A percentile compares a stretch with the other conserved stretches of the same genome.
These are phyloP conservation scores for Trametes cubensis DNA, from an alignment of 768 basidiomycete genomes.

Conservation along the genomic window DNA sequence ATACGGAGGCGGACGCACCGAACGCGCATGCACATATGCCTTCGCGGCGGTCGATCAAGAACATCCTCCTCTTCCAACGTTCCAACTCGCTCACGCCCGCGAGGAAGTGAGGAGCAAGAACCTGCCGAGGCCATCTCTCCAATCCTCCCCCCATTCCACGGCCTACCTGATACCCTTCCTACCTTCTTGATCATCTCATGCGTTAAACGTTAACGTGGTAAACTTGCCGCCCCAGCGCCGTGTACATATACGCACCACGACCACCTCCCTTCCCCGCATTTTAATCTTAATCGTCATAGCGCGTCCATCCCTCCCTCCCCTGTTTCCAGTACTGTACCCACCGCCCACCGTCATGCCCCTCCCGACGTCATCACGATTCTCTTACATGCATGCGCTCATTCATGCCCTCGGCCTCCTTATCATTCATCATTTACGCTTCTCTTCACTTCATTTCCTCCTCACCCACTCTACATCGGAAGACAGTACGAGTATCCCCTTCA, in stretches of 20 bases:
- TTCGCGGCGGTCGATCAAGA: constrained; percentile 23
- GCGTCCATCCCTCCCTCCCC: background rate
- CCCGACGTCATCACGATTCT: background rate
- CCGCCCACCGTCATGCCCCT: background rate
- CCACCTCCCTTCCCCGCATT: background rate
- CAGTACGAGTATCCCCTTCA: background rate
- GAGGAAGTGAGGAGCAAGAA: background rate
- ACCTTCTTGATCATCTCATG: background rate
- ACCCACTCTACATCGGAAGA: too few species aligned
- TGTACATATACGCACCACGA: constrained; percentile 10
- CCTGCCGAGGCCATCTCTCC: background rate
- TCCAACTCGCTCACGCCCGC: constrained; percentile 26
- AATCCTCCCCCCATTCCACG: background rate
- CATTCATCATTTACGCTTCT: too few species aligned
- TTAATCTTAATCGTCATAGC: constrained; percentile 17
- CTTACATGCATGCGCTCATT: background rate
- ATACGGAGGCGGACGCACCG: background rate
- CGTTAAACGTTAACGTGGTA: background rate
- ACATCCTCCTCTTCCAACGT: constrained; percentile 29
- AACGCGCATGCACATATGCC: constrained; percentile 8
- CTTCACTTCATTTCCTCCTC: background rate
- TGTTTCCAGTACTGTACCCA: constrained; percentile 2
- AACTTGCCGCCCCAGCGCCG: background rate
- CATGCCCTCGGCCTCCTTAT: background rate
- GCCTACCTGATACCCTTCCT: background rate